Conservation (phyloP, 2,329 filamentous ascomycete genomes). For the Penicillium polonicum region DNA sequence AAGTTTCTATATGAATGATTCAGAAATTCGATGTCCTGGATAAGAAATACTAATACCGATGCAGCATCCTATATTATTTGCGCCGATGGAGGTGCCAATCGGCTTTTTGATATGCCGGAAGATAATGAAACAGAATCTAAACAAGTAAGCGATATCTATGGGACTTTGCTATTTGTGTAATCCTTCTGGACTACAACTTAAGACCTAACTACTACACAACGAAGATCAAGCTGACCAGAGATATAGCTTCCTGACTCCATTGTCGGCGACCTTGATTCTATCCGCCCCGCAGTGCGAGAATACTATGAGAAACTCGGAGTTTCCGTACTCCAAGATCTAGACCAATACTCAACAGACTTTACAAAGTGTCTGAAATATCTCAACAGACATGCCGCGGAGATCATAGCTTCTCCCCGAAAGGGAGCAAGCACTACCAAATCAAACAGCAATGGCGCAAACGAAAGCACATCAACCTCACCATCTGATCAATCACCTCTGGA, state of each 20-base stretch:
- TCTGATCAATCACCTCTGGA: constrained; percentile 44
- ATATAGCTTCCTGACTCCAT: constrained; percentile 64
- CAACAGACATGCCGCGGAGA: constrained; percentile 37
- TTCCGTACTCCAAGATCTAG: constrained; percentile 66
- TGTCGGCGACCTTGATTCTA: constrained; percentile 88
- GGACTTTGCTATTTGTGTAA: background rate
- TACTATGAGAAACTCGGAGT: constrained; percentile 65
- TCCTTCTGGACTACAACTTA: background rate
- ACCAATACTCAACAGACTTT: constrained; percentile 90
- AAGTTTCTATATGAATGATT: constrained; percentile 4
- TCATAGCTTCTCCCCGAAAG: constrained; percentile 23
- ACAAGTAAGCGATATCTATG: constrained; percentile 29
- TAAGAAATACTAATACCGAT: background rate
- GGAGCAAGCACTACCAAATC: constrained; percentile 3
- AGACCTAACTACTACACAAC: background rate
- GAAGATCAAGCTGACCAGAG: constrained; percentile 6
- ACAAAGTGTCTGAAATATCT: constrained; percentile 72
- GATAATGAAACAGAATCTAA: constrained; percentile 28
- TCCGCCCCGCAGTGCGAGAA: constrained; percentile 60
- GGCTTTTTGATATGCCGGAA: constrained; percentile 57
- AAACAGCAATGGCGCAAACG: constrained; percentile 2
- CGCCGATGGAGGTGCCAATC: constrained; percentile 88
- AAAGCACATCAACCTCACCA: background rate
- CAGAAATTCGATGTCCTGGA: background rate
- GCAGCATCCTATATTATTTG: constrained; percentile 69